Conservation (phyloP, 371 early-diverging fungal genomes). For the Mucor saturninus region DNA sequence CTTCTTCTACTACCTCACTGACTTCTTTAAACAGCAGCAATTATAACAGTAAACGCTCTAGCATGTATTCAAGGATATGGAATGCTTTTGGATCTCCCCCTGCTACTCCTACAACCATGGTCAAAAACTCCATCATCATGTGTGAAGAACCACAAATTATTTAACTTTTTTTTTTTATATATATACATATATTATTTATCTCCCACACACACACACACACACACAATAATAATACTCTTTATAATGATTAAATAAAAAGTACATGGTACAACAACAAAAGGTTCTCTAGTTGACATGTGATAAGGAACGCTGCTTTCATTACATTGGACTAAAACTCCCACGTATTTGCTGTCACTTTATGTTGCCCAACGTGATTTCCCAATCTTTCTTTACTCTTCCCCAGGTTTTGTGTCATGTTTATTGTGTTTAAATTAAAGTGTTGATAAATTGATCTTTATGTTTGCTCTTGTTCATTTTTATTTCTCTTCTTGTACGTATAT, state of each 20-base stretch:
- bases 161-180: background rate
- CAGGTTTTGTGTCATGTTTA: background rate
- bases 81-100: slow-evolving; percentile 37
- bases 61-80: slow-evolving; percentile 54
- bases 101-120: slow-evolving; percentile 4
- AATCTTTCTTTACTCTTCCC: background rate
- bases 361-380: no score
- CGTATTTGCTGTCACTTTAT: background rate
- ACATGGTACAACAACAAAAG: no score
- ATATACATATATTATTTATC: background rate
- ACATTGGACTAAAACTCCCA: slow-evolving; percentile 6
- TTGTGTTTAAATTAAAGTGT: background rate
- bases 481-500: background rate
- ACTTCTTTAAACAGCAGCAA: slow-evolving; percentile 38
- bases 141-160: slow-evolving; percentile 32
- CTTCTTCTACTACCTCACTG: slow-evolving; percentile 41
- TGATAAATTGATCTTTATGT: no score
- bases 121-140: slow-evolving; percentile 18
- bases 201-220: background rate
- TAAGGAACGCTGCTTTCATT: background rate
- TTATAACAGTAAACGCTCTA: slow-evolving; percentile 46
- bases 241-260: background rate
- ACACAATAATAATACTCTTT: slow-evolving; percentile 1
- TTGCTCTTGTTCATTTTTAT: background rate
- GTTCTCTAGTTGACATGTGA: no score